A percentile compares a stretch with the other conserved stretches of the same genome.
Evolutionary conservation across 139 green algal genomes (phyloP).

Genomic region (Zygnema cylindricum): DNA sequence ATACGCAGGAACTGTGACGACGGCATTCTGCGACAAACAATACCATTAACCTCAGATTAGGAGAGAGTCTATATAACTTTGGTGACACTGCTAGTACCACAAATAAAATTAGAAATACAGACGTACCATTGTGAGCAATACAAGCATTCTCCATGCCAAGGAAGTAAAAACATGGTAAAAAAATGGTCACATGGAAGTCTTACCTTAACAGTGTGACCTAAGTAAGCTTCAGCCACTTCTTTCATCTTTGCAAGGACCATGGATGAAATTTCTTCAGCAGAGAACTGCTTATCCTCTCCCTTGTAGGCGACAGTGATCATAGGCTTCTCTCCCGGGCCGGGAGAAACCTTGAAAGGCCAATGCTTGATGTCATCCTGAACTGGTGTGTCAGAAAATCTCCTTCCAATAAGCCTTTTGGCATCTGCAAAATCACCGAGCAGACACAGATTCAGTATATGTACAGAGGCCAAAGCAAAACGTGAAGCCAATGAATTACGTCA

Average conservation of each 20-base stretch:
- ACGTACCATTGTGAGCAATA: constrained; percentile 87
- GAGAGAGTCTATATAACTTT: not conserved
- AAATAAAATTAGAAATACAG: not conserved
- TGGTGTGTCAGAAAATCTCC: constrained; percentile 81
- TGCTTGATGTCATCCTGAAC: constrained; percentile 93
- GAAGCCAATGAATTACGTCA: no score
- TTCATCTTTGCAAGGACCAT: constrained; percentile 95
- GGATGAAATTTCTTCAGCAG: constrained; percentile 89
- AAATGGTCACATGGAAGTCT: constrained; percentile 75
- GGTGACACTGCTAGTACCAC: not conserved
- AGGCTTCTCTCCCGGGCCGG: constrained; percentile 84
- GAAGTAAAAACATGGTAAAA: no score
- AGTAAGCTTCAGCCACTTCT: constrained; percentile 69
- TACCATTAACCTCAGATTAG: not conserved
- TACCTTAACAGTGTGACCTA: constrained; percentile 75
- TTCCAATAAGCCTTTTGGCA: constrained; percentile 96
- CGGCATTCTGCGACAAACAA: no score
- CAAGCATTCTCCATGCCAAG: no score
- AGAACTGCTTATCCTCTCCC: constrained; percentile 86
- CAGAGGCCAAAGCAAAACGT: no score
- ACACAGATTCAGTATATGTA: no score
- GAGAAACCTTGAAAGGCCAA: constrained; percentile 82
- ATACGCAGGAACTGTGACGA: constrained; percentile 86
- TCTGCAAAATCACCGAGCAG: no score
- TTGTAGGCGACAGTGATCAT: constrained; percentile 94